Conservation (phyloP, 805 yeast species). For the Wickerhamiella spandovensis region DNA sequence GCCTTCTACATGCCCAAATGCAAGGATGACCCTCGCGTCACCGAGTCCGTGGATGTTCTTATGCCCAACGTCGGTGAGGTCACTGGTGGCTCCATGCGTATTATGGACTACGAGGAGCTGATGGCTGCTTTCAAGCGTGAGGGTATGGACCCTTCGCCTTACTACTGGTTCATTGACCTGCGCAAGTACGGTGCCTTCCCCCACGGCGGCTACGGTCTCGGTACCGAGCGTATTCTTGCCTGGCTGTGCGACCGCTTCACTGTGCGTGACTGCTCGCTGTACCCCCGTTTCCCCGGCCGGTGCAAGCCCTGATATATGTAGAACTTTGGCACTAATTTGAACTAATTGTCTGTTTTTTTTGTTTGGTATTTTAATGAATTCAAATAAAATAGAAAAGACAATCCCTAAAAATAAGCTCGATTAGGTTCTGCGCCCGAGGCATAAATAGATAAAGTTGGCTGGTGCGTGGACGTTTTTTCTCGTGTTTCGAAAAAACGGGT, state of each 20-base stretch:
- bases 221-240: conserved; percentile 95
- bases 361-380: neutral
- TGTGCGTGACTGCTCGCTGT: conserved; percentile 94
- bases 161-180: conserved; percentile 94
- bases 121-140: conserved; percentile 88
- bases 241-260: conserved; percentile 98
- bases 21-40: conserved; percentile 79
- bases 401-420: no score
- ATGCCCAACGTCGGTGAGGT: conserved; percentile 99
- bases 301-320: conserved; percentile 93
- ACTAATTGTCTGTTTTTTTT: no score
- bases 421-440: no score
- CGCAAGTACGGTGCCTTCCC: conserved; percentile 96
- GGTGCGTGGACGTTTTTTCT: no score
- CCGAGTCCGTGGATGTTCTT: conserved; percentile 94
- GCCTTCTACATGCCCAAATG: conserved; percentile 97
- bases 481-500: no score
- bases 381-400: neutral
- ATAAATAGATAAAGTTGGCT: no score
- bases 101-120: conserved; percentile 65
- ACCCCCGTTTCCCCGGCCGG: conserved; percentile 96
- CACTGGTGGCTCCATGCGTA: conserved; percentile 99
- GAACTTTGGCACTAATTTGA: no score
- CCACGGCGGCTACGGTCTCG: conserved; percentile 98
- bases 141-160: conserved; percentile 63